A percentile compares a stretch with the other conserved stretches of the same genome.
Evolutionary conservation across 148 eudicot genomes (phyloP).

Genomic region (Vaccinium darrowii): DNA sequence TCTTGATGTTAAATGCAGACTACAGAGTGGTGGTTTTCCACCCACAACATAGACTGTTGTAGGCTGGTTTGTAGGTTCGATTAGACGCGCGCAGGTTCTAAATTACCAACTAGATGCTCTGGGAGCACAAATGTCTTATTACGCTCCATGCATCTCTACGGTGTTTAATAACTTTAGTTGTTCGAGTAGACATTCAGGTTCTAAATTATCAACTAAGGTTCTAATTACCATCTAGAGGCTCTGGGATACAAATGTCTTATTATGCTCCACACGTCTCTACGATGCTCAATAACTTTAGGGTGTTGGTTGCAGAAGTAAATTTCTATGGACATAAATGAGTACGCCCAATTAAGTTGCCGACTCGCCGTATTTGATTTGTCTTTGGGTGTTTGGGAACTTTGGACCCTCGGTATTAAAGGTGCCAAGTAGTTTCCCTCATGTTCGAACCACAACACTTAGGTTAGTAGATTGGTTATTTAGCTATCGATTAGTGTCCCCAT

Average conservation of each 20-base stretch:
- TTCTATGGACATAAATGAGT: neutral
- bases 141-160: neutral
- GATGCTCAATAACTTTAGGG: neutral
- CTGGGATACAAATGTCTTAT: conserved; percentile 2
- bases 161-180: too few species aligned
- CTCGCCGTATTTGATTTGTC: neutral
- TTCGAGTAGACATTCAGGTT: neutral
- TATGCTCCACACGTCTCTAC: neutral
- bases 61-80: neutral
- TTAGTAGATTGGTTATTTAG: neutral
- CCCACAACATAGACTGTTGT: neutral
- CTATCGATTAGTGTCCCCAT: neutral
- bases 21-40: neutral
- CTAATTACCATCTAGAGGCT: neutral
- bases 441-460: neutral
- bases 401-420: neutral
- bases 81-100: neutral
- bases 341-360: neutral
- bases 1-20: neutral
- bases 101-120: neutral
- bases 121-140: neutral
- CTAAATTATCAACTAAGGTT: neutral
- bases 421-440: too few species aligned
- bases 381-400: neutral
- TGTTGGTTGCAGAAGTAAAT: neutral